Conservation (phyloP, 257 asterid species). For the Solanum infundibuliforme region DNA sequence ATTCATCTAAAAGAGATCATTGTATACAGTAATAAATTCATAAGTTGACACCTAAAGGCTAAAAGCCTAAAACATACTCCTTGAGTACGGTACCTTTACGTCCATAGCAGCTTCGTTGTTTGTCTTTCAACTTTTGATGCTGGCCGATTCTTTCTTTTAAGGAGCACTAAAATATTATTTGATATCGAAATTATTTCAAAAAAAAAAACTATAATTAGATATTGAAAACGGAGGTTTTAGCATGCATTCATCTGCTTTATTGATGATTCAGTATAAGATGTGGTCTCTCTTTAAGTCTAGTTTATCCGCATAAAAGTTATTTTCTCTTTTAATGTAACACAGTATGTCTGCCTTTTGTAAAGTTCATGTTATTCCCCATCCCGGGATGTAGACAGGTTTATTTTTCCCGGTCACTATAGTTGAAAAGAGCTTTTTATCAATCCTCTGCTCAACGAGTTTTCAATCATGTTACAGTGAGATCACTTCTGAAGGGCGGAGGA, state of each 20-base stretch:
- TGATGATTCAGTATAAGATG: background rate
- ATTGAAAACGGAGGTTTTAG: background rate
- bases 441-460: background rate
- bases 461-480: constrained; percentile 50
- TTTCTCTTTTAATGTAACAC: background rate
- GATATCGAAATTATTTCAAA: background rate
- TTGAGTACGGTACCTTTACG: background rate
- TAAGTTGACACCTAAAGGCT: background rate
- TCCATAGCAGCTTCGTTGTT: background rate
- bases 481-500: constrained; percentile 85
- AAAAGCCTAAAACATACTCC: background rate
- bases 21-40: background rate
- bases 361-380: background rate
- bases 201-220: background rate
- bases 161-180: too few species aligned
- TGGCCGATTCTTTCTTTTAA: background rate
- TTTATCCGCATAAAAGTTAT: background rate
- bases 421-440: background rate
- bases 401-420: background rate
- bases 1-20: background rate
- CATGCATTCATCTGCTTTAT: background rate
- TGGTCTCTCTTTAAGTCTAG: background rate
- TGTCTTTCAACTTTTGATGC: background rate
- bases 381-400: background rate
- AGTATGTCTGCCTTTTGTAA: background rate